These are phyloP conservation scores for Cladosporium sp. DNA, from an alignment of 2,329 filamentous ascomycete genomes.

Conservation along the genomic window DNA sequence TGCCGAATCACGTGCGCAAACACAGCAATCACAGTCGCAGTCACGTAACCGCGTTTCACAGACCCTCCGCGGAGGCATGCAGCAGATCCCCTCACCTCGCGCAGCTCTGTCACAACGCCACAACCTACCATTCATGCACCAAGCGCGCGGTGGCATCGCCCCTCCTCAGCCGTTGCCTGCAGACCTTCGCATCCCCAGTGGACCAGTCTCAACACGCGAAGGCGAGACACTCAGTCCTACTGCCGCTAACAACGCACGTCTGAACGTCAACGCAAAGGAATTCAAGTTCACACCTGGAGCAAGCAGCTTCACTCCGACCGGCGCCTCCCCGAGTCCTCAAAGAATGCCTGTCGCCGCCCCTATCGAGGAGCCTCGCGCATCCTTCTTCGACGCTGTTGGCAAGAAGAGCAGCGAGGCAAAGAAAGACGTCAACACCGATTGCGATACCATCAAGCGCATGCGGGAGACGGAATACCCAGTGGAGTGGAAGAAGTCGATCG, in stretches of 20 bases:
- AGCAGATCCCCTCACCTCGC: constrained; percentile 25
- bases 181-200: constrained; percentile 68
- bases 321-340: constrained; percentile 70
- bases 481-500: constrained; percentile 61
- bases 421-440: constrained; percentile 55
- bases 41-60: constrained; percentile 19
- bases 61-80: constrained; percentile 18
- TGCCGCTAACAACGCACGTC: constrained; percentile 40
- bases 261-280: constrained; percentile 68
- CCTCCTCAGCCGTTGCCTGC: constrained; percentile 59
- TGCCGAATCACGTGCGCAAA: constrained; percentile 16
- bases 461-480: constrained; percentile 59
- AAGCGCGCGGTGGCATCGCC: constrained; percentile 23
- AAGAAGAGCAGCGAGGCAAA: constrained; percentile 67
- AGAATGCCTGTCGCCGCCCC: constrained; percentile 35
- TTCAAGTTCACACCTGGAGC: constrained; percentile 86
- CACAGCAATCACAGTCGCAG: constrained; percentile 17
- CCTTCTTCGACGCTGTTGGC: constrained; percentile 34
- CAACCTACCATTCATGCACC: constrained; percentile 22
- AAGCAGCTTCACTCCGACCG: constrained; percentile 75
- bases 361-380: constrained; percentile 23
- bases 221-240: constrained; percentile 51
- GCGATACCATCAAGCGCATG: constrained; percentile 67
- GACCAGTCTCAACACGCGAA: constrained; percentile 29
- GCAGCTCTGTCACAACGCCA: constrained; percentile 26